Evolutionary conservation across 257 asterid species (phyloP).

Genomic region (Rehmannia glutinosa): DNA sequence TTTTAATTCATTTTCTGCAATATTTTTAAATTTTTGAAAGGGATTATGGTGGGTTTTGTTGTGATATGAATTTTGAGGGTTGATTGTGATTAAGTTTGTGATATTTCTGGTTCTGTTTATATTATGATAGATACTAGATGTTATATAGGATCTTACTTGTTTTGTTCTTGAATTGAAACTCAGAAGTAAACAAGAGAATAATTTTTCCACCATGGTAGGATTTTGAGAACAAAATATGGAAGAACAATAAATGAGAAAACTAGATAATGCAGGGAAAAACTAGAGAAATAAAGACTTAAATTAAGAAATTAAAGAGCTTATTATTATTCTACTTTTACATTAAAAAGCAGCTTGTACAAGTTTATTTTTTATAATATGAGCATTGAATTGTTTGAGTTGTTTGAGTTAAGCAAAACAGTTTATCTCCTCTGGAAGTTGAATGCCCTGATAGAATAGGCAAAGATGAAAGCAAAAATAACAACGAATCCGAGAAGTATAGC

Average conservation of each 20-base stretch:
- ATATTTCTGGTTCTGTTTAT: background rate
- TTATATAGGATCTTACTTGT: no score
- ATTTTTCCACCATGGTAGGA: no score
- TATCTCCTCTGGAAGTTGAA: constrained; percentile 45
- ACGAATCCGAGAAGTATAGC: constrained; percentile 29
- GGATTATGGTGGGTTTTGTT: background rate
- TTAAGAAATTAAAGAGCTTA: no score
- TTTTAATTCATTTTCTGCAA: background rate
- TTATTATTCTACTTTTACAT: no score
- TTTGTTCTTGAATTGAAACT: background rate
- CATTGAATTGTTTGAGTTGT: no score
- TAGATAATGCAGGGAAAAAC: no score
- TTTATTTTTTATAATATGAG: no score
- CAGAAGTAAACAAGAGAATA: background rate
- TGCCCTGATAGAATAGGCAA: constrained; percentile 33
- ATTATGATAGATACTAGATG: no score
- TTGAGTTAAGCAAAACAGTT: no score
- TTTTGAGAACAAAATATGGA: background rate
- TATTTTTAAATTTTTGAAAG: background rate
- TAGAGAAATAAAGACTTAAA: no score
- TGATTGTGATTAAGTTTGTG: background rate
- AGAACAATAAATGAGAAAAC: no score
- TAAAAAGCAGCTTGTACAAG: no score
- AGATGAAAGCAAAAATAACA: constrained; percentile 24
- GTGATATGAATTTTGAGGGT: background rate